These are phyloP conservation scores for Lactarius deliciosus DNA, from an alignment of 768 basidiomycete species.

Conservation along the genomic window DNA sequence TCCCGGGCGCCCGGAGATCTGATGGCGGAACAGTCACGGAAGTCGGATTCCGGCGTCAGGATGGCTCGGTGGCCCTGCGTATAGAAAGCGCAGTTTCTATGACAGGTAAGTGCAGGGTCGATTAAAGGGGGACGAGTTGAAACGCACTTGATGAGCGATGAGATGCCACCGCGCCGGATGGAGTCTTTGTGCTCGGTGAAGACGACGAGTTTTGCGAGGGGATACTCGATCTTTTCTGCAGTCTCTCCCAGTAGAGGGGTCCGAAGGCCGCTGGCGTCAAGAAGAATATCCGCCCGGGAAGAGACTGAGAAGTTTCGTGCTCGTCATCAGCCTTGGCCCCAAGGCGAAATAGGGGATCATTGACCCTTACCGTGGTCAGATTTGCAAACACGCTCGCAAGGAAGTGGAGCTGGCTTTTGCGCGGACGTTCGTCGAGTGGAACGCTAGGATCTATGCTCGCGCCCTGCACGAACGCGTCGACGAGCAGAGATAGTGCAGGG, in stretches of 20 bases:
- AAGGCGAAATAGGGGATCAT: no score
- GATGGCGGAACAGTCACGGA: slow-evolving; percentile 59
- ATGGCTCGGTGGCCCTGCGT: slow-evolving; percentile 66
- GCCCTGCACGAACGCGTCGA: slow-evolving; percentile 86
- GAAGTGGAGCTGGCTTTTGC: slow-evolving; percentile 87
- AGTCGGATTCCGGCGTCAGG: slow-evolving; percentile 60
- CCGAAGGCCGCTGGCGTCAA: slow-evolving; percentile 60
- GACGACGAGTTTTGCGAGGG: slow-evolving; percentile 74
- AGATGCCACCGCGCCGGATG: slow-evolving; percentile 85
- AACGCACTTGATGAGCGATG: slow-evolving; percentile 79
- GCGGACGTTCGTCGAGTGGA: slow-evolving; percentile 48
- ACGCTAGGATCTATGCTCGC: slow-evolving; percentile 53
- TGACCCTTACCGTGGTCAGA: slow-evolving; percentile 59
- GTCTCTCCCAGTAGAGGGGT: slow-evolving; percentile 48
- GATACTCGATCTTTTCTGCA: slow-evolving; percentile 61
- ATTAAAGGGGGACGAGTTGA: neutral
- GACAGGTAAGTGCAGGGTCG: slow-evolving; percentile 25
- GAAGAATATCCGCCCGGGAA: slow-evolving; percentile 77
- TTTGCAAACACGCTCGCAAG: slow-evolving; percentile 94
- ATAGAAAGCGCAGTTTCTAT: slow-evolving; percentile 79
- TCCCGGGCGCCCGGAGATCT: slow-evolving; percentile 60
- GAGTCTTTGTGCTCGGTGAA: slow-evolving; percentile 90
- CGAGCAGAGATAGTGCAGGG: slow-evolving; percentile 73
- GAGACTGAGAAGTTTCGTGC: slow-evolving; percentile 50
- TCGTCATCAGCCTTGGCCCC: neutral